These are phyloP conservation scores for Myriangium duriaei DNA, from an alignment of 2,329 filamentous ascomycete species.

Conservation along the genomic window DNA sequence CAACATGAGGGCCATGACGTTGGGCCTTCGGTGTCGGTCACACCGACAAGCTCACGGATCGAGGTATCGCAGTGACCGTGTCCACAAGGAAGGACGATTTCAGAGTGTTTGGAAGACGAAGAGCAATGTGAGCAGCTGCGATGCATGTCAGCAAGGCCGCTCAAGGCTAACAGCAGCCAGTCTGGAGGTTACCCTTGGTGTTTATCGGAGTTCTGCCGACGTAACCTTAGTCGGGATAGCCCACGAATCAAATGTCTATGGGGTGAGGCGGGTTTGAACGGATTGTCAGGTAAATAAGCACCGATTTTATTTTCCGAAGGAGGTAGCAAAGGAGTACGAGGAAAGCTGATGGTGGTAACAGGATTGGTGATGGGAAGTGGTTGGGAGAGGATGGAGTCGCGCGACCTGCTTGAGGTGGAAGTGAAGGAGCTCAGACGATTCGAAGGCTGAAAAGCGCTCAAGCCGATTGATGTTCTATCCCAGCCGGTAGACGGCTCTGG, in stretches of 20 bases:
- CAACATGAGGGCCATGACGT: slow-evolving; percentile 28
- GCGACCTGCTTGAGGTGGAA: slow-evolving; percentile 22
- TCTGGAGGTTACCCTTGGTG: slow-evolving; percentile 13
- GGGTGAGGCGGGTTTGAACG: slow-evolving; percentile 18
- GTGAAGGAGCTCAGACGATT: slow-evolving; percentile 14
- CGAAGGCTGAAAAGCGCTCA: slow-evolving; percentile 4
- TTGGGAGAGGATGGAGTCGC: slow-evolving; percentile 21
- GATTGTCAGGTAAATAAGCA: slow-evolving; percentile 19
- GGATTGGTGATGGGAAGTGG: slow-evolving; percentile 17
- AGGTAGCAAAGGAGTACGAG: slow-evolving; percentile 20
- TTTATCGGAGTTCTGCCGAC: slow-evolving; percentile 16
- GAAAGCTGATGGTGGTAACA: slow-evolving; percentile 19
- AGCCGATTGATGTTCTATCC: slow-evolving; percentile 8
- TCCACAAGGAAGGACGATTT: slow-evolving; percentile 22
- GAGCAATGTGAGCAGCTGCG: slow-evolving; percentile 23
- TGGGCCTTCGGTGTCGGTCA: slow-evolving; percentile 22
- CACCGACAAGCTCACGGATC: slow-evolving; percentile 24
- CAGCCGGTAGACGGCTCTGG: slow-evolving; percentile 12
- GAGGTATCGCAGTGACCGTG: slow-evolving; percentile 23
- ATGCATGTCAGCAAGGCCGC: slow-evolving; percentile 1
- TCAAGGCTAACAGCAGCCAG: background rate
- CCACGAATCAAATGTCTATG: slow-evolving; percentile 23
- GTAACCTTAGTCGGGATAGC: slow-evolving; percentile 20
- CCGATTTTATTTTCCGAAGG: slow-evolving; percentile 18
- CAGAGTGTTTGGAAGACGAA: slow-evolving; percentile 15